Evolutionary conservation across 306 rosid species (phyloP), one percentile per base, ranked within the genome.

Genomic region (Dalbergia cochinchinensis): DNA sequence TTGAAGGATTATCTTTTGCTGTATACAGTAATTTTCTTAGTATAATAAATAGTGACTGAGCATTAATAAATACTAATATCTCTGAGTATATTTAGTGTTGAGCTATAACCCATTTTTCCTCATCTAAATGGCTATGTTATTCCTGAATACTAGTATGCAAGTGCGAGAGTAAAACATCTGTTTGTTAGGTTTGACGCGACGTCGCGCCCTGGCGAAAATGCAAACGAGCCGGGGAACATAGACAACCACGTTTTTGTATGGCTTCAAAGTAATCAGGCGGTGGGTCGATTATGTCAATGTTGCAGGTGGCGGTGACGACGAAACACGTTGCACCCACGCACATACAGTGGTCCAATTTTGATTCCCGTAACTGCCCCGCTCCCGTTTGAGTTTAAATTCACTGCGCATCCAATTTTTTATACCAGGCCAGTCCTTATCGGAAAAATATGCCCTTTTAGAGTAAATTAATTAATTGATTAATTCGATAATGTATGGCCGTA

Each of bases 241-340:
- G 47, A 54, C 10, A 12, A 53, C 19, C 39, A 14, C 58, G 31
- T 35, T 7, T 41, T 7, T 47, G 31, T 31, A n/a, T 54, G 60
- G 58, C 58, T 41, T 74, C 33, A 44, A 60, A 74, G 18, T 14
- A 15, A 31, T 61, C 61, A 70, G 79, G 70, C 69, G 69, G 78
- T 22, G 78, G 54, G 55, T 16, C 50, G 48, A 54, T 35, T 71
- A 54, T 53, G 76, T 71, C 65, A n/a, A 57, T 11, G 51, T 31
- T 37, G 22, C 76, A 33, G 47, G 9, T 33, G 61, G 53, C 19
- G 50, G 18, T 39, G 48, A 18, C 31, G 31, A 50, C 31, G 45
- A 70, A 50, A 70, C 75, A 2, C 48, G 47, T 54, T 16, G 19
- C 60, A n/a, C 19, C 4, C 1, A 13, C 14, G 13, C 1, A 14